phyloP scores from a whole-genome alignment of 225 moss, liverwort and hornwort species.

The Asterella californica region DNA sequence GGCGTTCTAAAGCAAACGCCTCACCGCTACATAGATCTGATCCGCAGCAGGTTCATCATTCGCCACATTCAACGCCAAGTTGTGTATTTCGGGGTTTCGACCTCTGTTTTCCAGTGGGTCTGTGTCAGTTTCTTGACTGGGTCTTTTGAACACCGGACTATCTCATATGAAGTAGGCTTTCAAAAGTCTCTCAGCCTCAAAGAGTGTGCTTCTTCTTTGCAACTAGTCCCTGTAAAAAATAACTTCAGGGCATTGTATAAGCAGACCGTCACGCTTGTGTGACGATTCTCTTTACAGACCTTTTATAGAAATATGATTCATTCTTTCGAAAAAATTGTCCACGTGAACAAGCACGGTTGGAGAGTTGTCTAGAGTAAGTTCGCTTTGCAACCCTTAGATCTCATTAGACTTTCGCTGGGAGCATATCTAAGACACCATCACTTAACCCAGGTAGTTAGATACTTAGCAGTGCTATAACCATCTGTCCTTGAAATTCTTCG shows the following conservation, averaged over 20 bases:
- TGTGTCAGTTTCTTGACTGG: constrained; percentile 12
- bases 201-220: background rate
- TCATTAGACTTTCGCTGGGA: background rate
- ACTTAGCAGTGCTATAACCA: background rate
- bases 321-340: background rate
- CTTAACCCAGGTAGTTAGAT: background rate
- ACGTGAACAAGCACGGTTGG: background rate
- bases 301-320: background rate
- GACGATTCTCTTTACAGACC: constrained; percentile 6
- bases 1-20: background rate
- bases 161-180: background rate
- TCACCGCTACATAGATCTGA: background rate
- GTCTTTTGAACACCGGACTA: constrained; percentile 14
- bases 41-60: constrained; percentile 5
- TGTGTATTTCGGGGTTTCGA: background rate
- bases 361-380: background rate
- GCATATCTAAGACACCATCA: background rate
- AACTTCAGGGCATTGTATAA: constrained; percentile 9
- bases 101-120: background rate
- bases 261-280: constrained; percentile 12
- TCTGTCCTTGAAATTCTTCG: background rate
- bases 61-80: background rate
- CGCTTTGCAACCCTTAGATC: constrained; percentile 2
- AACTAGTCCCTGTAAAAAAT: constrained; percentile 9
- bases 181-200: constrained; percentile 9